Evolutionary conservation across 352 stramenopile genomes (phyloP).

Genomic region (Phytopythium oedochilum): DNA sequence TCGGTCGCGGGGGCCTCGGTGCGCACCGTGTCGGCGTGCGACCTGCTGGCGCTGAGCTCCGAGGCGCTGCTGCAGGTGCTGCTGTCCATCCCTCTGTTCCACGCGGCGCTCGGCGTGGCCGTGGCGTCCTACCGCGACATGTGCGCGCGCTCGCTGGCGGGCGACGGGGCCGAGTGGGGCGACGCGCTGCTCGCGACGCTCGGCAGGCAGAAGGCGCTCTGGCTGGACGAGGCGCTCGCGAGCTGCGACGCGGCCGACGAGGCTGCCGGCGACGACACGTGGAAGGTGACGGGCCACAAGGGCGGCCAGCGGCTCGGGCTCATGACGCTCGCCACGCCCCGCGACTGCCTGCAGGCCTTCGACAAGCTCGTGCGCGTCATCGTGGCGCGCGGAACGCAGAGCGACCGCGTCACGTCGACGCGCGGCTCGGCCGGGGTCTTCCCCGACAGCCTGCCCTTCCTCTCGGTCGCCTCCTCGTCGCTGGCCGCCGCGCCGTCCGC

Average conservation of each 20-base stretch:
- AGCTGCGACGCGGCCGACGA: conserved; percentile 7
- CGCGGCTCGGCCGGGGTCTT: conserved; percentile 20
- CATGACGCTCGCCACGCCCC: conserved; percentile 16
- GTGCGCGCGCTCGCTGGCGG: conserved; percentile 9
- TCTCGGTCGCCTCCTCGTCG: conserved; percentile 8
- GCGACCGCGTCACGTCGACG: conserved; percentile 12
- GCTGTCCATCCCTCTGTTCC: conserved; percentile 25
- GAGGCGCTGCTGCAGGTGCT: conserved; percentile 47
- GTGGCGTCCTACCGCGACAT: conserved; percentile 49
- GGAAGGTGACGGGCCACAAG: conserved; percentile 18
- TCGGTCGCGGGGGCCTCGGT: conserved; percentile 35
- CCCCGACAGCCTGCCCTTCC: conserved; percentile 33
- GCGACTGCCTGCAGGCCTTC: conserved; percentile 41
- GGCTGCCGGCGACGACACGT: conserved; percentile 15
- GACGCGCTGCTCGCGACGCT: conserved; percentile 32
- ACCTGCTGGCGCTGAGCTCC: conserved; percentile 29
- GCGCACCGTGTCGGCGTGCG: conserved; percentile 18
- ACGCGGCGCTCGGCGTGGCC: conserved; percentile 29
- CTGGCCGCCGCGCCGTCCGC: background rate
- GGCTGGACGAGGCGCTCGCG: conserved; percentile 23
- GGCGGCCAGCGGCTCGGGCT: conserved; percentile 21
- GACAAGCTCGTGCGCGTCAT: conserved; percentile 49
- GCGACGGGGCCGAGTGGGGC: conserved; percentile 24
- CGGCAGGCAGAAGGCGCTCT: conserved; percentile 19
- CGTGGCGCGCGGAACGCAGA: conserved; percentile 24